Evolutionary conservation across 805 yeast species (phyloP).

Genomic region (Cyberlindnera veronae): DNA sequence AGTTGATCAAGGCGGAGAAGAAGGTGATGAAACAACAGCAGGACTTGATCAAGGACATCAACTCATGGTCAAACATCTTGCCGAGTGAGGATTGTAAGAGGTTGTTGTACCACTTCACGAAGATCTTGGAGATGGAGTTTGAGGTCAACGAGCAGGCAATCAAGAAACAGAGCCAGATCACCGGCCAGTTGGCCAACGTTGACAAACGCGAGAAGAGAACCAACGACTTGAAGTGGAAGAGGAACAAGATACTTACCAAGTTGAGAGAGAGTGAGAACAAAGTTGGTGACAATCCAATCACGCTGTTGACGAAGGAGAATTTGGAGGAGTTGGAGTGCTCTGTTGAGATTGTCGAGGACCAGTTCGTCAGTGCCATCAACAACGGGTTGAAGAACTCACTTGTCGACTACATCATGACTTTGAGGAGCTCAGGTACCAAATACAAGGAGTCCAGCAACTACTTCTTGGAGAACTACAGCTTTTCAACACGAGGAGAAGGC

Average conservation of each 20-base stretch:
- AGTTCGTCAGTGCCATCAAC: conserved; percentile 44
- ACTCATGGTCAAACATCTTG: conserved; percentile 39
- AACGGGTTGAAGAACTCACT: conserved; percentile 43
- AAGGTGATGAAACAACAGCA: conserved; percentile 34
- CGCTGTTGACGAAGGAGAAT: conserved; percentile 44
- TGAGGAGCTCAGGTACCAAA: conserved; percentile 18
- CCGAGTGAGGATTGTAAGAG: conserved; percentile 38
- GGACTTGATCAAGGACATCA: conserved; percentile 38
- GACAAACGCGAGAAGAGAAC: conserved; percentile 48
- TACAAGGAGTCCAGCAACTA: conserved; percentile 17
- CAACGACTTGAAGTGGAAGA: conserved; percentile 34
- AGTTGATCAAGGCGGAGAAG: conserved; percentile 38
- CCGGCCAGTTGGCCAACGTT: conserved; percentile 42
- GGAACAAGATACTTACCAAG: conserved; percentile 36
- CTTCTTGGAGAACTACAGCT: conserved; percentile 22
- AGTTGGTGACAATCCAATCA: conserved; percentile 42
- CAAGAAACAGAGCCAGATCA: conserved; percentile 42
- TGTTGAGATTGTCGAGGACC: conserved; percentile 50
- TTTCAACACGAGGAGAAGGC: conserved; percentile 4
- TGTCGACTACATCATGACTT: conserved; percentile 37
- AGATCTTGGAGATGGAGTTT: conserved; percentile 36
- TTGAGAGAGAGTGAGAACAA: conserved; percentile 42
- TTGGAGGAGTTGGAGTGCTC: conserved; percentile 50
- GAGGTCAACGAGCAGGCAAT: conserved; percentile 34
- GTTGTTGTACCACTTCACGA: conserved; percentile 39